Percentiles rank a stretch among this genome's conserved stretches.
Evolutionary conservation across 2,329 filamentous ascomycete genomes (phyloP).

Genomic region (Plenodomus lindquistii): DNA sequence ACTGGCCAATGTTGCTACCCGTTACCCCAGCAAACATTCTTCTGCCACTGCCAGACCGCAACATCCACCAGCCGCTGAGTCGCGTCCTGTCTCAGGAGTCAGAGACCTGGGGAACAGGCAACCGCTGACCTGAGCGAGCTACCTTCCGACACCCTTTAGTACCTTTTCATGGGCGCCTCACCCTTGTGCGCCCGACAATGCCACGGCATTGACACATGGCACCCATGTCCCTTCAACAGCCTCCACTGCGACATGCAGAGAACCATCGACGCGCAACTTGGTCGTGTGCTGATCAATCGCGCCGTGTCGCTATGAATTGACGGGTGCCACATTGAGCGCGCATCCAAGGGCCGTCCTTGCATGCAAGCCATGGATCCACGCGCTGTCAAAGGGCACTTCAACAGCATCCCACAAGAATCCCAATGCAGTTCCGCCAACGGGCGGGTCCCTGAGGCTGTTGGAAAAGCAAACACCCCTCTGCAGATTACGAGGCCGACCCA

Average conservation of each 20-base stretch:
- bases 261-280: neutral
- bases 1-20: neutral
- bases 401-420: constrained; percentile 7
- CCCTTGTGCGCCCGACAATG: constrained; percentile 21
- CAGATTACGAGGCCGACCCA: constrained; percentile 7
- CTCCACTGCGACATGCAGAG: constrained; percentile 11
- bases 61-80: neutral
- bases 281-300: constrained; percentile 14
- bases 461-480: constrained; percentile 11
- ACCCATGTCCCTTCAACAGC: constrained; percentile 33
- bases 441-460: constrained; percentile 7
- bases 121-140: neutral
- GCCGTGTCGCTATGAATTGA: constrained; percentile 19
- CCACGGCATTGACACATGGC: constrained; percentile 41
- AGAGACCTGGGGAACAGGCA: neutral
- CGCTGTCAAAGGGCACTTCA: constrained; percentile 16
- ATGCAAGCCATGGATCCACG: constrained; percentile 12
- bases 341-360: constrained; percentile 29
- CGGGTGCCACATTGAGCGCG: constrained; percentile 36
- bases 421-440: constrained; percentile 3
- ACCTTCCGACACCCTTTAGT: constrained; percentile 4
- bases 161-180: constrained; percentile 13
- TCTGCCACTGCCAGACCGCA: neutral
- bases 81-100: neutral
- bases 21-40: neutral